Evolutionary conservation across 108 stramenopile genomes (phyloP).

Genomic region (Discostella stelligeroides): DNA sequence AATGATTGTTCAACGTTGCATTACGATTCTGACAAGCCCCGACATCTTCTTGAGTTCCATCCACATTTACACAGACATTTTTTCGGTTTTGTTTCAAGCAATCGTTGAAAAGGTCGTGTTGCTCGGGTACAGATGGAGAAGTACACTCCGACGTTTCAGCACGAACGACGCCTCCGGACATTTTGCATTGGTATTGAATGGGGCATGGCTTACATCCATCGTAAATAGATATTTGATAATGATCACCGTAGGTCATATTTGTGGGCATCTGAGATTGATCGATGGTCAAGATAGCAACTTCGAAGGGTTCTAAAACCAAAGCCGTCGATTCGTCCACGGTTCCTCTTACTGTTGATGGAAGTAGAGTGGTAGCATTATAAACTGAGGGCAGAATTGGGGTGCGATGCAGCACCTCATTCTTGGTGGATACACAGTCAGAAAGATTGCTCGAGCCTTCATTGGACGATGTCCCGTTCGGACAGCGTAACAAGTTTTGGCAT

Average conservation of each 20-base stretch:
- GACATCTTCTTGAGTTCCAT: conserved; percentile 45
- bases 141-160: conserved; percentile 13
- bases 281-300: conserved; percentile 74
- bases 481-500: conserved; percentile 71
- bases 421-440: conserved; percentile 59
- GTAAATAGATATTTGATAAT: conserved; percentile 78
- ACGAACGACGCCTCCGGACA: conserved; percentile 1
- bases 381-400: conserved; percentile 27
- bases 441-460: conserved; percentile 43
- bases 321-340: conserved; percentile 46
- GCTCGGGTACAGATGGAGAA: conserved; percentile 31
- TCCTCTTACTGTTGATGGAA: conserved; percentile 33
- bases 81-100: conserved; percentile 55
- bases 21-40: conserved; percentile 23
- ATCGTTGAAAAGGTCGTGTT: conserved; percentile 40
- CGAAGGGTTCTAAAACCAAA: conserved; percentile 56
- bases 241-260: conserved; percentile 81
- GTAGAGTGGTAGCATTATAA: not conserved
- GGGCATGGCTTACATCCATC: conserved; percentile 88
- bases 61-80: conserved; percentile 44
- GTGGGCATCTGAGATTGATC: conserved; percentile 59
- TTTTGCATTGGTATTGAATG: conserved; percentile 67
- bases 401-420: conserved; percentile 47
- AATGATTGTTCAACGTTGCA: not conserved
- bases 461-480: conserved; percentile 79